Percentiles rank a stretch among this genome's conserved stretches.
Conservation (phyloP, 2,329 filamentous ascomycete genomes). For the Coniochaeta sp. region DNA sequence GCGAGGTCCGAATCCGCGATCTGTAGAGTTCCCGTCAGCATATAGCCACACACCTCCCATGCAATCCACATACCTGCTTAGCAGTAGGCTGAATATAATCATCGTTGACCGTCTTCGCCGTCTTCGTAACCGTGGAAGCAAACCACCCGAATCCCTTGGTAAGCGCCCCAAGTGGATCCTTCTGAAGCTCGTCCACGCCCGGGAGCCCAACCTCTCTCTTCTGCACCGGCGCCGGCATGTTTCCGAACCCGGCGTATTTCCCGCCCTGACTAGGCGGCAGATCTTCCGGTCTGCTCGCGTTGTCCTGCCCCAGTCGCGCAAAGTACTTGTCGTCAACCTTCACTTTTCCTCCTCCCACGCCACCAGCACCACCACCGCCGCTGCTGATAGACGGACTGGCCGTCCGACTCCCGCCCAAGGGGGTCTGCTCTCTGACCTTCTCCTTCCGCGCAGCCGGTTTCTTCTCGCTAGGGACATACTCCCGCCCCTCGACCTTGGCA, state of each 20-base stretch:
- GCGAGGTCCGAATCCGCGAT: slow-evolving; percentile 74
- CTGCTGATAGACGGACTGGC: slow-evolving; percentile 15
- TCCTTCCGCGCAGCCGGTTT: slow-evolving; percentile 22
- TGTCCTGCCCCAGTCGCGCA: slow-evolving; percentile 73
- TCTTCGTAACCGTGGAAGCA: slow-evolving; percentile 76
- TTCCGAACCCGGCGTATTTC: slow-evolving; percentile 88
- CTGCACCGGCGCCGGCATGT: slow-evolving; percentile 51
- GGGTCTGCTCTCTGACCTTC: slow-evolving; percentile 24
- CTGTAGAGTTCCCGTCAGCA: slow-evolving; percentile 33
- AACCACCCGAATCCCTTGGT: slow-evolving; percentile 96
- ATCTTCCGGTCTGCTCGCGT: slow-evolving; percentile 65
- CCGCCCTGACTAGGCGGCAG: slow-evolving; percentile 85
- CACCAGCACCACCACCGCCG: neutral
- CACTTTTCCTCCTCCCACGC: slow-evolving; percentile 30
- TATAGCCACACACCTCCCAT: neutral
- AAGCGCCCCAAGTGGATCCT: slow-evolving; percentile 80
- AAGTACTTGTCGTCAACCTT: slow-evolving; percentile 85
- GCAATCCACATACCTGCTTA: slow-evolving; percentile 56
- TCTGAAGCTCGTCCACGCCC: slow-evolving; percentile 80
- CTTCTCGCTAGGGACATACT: slow-evolving; percentile 72
- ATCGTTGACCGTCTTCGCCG: slow-evolving; percentile 85
- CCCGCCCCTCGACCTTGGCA: slow-evolving; percentile 78
- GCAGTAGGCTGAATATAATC: slow-evolving; percentile 90
- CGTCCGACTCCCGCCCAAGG: slow-evolving; percentile 20
- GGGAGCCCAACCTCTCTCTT: slow-evolving; percentile 40